A percentile compares a stretch with the other conserved stretches of the same genome.
phyloP scores from a whole-genome alignment of 257 asterid genomes.

The Prunella vulgaris region DNA sequence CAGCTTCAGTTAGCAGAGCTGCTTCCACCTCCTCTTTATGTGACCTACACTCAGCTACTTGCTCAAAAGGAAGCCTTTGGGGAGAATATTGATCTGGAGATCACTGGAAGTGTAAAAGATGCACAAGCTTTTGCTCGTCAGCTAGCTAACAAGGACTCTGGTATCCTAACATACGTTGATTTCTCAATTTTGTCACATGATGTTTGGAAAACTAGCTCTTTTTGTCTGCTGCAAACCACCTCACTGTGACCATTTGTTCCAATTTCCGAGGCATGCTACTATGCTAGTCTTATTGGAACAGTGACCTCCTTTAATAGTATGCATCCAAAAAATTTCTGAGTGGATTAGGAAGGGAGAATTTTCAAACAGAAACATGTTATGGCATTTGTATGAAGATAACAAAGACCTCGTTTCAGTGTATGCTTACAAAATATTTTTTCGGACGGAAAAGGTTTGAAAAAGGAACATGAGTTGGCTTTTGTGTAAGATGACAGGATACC shows the following conservation, averaged over 20 bases:
- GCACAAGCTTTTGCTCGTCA: conserved; percentile 86
- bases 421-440: neutral
- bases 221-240: neutral
- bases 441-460: neutral
- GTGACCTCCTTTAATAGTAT: neutral
- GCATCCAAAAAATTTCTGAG: neutral
- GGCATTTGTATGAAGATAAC: conserved; percentile 13
- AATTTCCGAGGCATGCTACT: conserved; percentile 4
- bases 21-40: conserved; percentile 93
- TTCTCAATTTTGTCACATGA: neutral
- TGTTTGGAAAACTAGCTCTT: neutral
- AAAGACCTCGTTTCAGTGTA: neutral
- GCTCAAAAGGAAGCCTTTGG: conserved; percentile 97
- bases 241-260: neutral
- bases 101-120: conserved; percentile 84
- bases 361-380: neutral
- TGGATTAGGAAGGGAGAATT: neutral
- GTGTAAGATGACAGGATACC: conserved; percentile 7
- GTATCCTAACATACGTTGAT: conserved; percentile 30
- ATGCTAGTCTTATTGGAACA: neutral
- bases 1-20: conserved; percentile 91
- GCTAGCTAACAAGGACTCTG: conserved; percentile 75
- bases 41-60: conserved; percentile 77
- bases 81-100: conserved; percentile 82
- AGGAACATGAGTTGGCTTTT: conserved; percentile 4